Base-by-base conservation (phyloP, 306 rosid genomes). In the Citrullus mucosospermus region DNA sequence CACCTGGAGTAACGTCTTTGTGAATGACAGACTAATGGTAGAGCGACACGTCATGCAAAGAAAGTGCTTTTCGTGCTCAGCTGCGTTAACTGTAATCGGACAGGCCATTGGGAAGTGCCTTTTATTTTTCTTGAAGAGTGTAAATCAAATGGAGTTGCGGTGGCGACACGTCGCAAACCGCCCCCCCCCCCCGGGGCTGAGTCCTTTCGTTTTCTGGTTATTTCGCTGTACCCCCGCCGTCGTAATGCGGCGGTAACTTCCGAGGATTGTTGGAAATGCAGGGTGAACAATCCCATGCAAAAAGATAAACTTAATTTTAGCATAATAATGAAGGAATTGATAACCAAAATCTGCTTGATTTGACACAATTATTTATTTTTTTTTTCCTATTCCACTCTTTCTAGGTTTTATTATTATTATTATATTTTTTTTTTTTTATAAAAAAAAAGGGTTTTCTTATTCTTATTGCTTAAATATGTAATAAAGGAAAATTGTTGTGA, bases 231-330 rank as follows among this genome's bases (percentile, higher is more conserved):
- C 25, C 77, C 8, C 60, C 43, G 60, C 77, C 77, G 60, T 55
- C 15, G 77, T 65, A 65, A 50, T 48, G 9, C 28, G 71, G 28
- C 48, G 71, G 43, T 51, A 28, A 72, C 77, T 48, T 46, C 17
- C 57, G 32, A 70, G 76, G 7, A 6, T 70, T 2, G 76, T 70
- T 72, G 60, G 58, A 48, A 48, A 72, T 72, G 43, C n/a, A 72
- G 60, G 14, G 59, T 72, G 59, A 72, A 72, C 77, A 72, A 50
- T 50, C 60, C 60, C 77, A 72, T 72, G 77, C 77, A 72, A 28
- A 72, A 48, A 7, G 5, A 13, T 44, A 70, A 14, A 36, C 0
- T 34, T 6, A 13, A 12, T 28, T 61, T 13, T 32, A 4, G 20
- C 73, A 8, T 69, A 69, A 69, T 68, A 11, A 28, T 60, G 6